Evolutionary conservation across 2,329 filamentous ascomycete species (phyloP), one percentile per base, ranked within the genome.

Genomic region (Metarhizium guizhouense): DNA sequence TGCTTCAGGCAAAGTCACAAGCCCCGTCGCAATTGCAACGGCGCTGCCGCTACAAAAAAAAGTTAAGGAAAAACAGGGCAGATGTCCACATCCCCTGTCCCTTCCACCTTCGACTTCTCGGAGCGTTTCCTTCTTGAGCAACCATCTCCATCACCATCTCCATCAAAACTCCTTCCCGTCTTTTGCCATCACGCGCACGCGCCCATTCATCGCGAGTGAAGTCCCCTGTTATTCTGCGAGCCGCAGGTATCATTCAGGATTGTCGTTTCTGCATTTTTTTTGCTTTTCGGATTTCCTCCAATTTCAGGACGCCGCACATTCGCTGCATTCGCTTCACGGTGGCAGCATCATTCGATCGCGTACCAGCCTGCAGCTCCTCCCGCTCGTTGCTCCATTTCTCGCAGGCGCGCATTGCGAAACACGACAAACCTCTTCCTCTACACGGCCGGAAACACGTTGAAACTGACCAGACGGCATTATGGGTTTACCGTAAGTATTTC

Each of bases 401-500:
- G 18, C 42, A 8, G 29, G n/a, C 51, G 48, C 56, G 48, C 56
- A 48, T 36, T 29, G 40, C 49, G 48, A 42, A 6, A 38, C 30
- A 11, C 18, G 20, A 25, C 36, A n/a, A 30, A 20, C 32, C 36
- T 20, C 38, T 20, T 16, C n/a, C 6, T 20, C 18, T 30, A 20
- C 45, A 48, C 42, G 10, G 13, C 3, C 13, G 3, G 7, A 30
- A 48, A 30, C 18, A 18, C 11, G 7, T 48, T n/a, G 20, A 29
- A 30, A 30, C 18, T 30, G 49, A 48, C 36, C 18, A 48, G n/a
- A 29, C 18, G 20, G n/a, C 62, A 64, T 48, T 52, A 77, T 77
- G 75, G 75, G 75, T 64, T 74, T 76, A 52, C 75, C 74, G 75
- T 77, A 73, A 75, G 75, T 74, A 57, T 58, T 58, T 56, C 60